phyloP scores from a whole-genome alignment of 768 basidiomycete genomes.

The Tephrocybe rancida region DNA sequence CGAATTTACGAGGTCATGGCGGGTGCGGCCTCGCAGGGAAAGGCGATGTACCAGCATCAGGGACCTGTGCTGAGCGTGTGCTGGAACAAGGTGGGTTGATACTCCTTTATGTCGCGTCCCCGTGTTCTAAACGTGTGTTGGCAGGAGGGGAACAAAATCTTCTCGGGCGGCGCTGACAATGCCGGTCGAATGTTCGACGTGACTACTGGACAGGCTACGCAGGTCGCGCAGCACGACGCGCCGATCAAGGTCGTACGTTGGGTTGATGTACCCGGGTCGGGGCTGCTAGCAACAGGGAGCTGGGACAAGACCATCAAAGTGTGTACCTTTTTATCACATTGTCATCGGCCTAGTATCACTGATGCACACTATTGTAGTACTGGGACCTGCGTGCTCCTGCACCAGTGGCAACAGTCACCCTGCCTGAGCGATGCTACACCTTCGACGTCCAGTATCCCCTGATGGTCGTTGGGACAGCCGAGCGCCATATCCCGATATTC shows the following conservation, averaged over 20 bases:
- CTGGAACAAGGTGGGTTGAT: constrained; percentile 80
- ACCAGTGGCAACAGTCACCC: constrained; percentile 75
- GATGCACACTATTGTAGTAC: constrained; percentile 55
- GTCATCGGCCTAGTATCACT: not conserved
- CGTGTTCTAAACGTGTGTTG: constrained; percentile 9
- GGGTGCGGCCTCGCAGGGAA: constrained; percentile 80
- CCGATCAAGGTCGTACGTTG: constrained; percentile 83
- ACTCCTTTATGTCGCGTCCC: not conserved
- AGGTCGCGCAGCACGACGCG: constrained; percentile 91
- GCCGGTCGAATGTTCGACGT: constrained; percentile 94
- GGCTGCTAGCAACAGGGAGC: constrained; percentile 88
- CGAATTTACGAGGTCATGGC: constrained; percentile 89
- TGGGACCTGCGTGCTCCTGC: constrained; percentile 86
- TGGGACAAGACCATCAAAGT: constrained; percentile 99
- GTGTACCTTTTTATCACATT: constrained; percentile 17
- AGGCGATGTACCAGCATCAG: constrained; percentile 90
- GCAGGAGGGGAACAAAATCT: constrained; percentile 87
- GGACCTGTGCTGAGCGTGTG: constrained; percentile 86
- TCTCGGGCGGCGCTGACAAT: constrained; percentile 95
- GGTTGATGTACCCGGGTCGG: constrained; percentile 73
- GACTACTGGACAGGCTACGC: constrained; percentile 74
- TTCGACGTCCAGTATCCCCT: constrained; percentile 82
- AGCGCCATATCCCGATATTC: constrained; percentile 88
- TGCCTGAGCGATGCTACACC: constrained; percentile 92
- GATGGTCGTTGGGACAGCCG: constrained; percentile 92